phyloP scores from a whole-genome alignment of 495 filamentous ascomycete genomes.

The Diplogelasinospora grovesii region DNA sequence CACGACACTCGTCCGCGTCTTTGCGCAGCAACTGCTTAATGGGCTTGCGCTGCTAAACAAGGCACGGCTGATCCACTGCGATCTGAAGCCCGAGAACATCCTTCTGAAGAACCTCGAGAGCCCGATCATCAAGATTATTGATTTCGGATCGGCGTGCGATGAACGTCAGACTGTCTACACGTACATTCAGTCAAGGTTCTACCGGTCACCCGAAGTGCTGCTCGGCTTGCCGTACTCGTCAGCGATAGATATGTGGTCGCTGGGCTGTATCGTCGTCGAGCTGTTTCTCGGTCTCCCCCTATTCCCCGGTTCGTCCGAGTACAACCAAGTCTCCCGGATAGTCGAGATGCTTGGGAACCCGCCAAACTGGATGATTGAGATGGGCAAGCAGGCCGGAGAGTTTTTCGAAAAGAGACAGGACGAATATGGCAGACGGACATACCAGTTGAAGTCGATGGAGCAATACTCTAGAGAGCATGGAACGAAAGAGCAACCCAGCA shows the following conservation, averaged over 20 bases:
- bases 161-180: slow-evolving; percentile 99
- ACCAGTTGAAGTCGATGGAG: slow-evolving; percentile 93
- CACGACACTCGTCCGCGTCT: slow-evolving; percentile 95
- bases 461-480: slow-evolving; percentile 92
- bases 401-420: slow-evolving; percentile 93
- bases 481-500: slow-evolving; percentile 97
- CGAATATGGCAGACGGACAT: slow-evolving; percentile 84
- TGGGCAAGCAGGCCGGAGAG: slow-evolving; percentile 95
- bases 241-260: slow-evolving; percentile 99
- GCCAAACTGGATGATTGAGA: slow-evolving; percentile 98
- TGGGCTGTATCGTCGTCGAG: slow-evolving; percentile 98
- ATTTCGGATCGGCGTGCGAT: slow-evolving; percentile 98
- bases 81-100: slow-evolving; percentile 98
- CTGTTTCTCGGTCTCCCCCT: slow-evolving; percentile 91
- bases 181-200: slow-evolving; percentile 98
- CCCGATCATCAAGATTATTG: slow-evolving; percentile 99
- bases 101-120: slow-evolving; percentile 97
- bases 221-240: slow-evolving; percentile 94
- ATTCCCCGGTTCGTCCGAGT: slow-evolving; percentile 97
- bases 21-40: slow-evolving; percentile 93
- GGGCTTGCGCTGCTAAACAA: slow-evolving; percentile 92
- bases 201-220: slow-evolving; percentile 93
- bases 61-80: slow-evolving; percentile 94
- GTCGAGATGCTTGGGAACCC: slow-evolving; percentile 97
- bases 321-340: slow-evolving; percentile 95